phyloP scores from a whole-genome alignment of 2,329 filamentous ascomycete species.

The Calonectria hongkongensis region DNA sequence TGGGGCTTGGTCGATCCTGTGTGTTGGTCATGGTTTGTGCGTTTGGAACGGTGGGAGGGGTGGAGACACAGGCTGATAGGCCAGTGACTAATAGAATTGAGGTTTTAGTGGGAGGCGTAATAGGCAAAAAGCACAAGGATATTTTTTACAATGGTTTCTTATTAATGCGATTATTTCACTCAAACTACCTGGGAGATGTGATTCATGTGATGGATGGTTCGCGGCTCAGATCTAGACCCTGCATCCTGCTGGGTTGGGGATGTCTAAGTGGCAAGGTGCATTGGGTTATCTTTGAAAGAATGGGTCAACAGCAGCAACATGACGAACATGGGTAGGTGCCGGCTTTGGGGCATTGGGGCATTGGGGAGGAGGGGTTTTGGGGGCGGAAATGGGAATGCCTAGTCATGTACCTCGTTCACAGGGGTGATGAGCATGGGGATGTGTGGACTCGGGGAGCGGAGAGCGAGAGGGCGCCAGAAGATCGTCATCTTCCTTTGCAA shows the following conservation, averaged over 20 bases:
- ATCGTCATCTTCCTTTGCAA: slow-evolving; percentile 36
- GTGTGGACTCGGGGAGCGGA: not conserved
- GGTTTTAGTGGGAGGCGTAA: slow-evolving; percentile 34
- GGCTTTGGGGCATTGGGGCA: not conserved
- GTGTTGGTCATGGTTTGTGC: slow-evolving; percentile 42
- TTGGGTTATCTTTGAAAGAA: slow-evolving; percentile 2
- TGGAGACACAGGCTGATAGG: slow-evolving; percentile 33
- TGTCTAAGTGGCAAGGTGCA: slow-evolving; percentile 13
- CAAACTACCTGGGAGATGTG: slow-evolving; percentile 36
- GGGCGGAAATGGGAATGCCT: slow-evolving; percentile 6
- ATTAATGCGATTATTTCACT: slow-evolving; percentile 22
- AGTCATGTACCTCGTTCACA: slow-evolving; percentile 17
- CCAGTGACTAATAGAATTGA: slow-evolving; percentile 43
- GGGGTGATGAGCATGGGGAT: slow-evolving; percentile 22
- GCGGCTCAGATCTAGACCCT: slow-evolving; percentile 40
- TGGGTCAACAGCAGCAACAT: slow-evolving; percentile 11
- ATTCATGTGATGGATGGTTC: slow-evolving; percentile 42
- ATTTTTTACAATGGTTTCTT: slow-evolving; percentile 35
- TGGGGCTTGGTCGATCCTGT: slow-evolving; percentile 46
- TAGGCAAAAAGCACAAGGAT: slow-evolving; percentile 42
- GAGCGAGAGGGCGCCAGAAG: slow-evolving; percentile 24
- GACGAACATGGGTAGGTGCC: slow-evolving; percentile 22
- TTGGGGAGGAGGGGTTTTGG: not conserved
- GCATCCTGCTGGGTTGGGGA: slow-evolving; percentile 38
- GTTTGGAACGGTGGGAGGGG: slow-evolving; percentile 30